Evolutionary conservation across 306 rosid genomes (phyloP).

Genomic region (Casuarina glauca): DNA sequence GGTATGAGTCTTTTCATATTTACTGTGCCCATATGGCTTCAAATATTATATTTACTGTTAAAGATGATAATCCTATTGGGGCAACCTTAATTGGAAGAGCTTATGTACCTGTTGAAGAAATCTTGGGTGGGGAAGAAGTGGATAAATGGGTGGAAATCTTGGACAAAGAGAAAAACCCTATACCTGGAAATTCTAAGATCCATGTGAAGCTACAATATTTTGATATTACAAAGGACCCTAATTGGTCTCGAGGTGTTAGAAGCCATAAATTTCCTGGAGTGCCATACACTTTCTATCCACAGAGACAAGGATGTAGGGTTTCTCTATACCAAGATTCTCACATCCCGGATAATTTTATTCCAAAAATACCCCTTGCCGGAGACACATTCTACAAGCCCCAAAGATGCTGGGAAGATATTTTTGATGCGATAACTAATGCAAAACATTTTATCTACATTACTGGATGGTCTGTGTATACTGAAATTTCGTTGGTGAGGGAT

Average conservation of each 20-base stretch:
- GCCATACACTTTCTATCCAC: slow-evolving; percentile 66
- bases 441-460: slow-evolving; percentile 66
- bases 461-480: slow-evolving; percentile 85
- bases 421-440: slow-evolving; percentile 66
- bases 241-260: slow-evolving; percentile 56
- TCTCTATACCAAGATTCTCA: slow-evolving; percentile 79
- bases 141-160: slow-evolving; percentile 66
- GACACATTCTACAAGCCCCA: slow-evolving; percentile 54
- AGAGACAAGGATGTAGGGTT: slow-evolving; percentile 64
- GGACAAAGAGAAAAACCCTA: slow-evolving; percentile 52
- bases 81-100: slow-evolving; percentile 80
- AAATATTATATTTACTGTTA: slow-evolving; percentile 60
- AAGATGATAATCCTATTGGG: slow-evolving; percentile 74
- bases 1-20: slow-evolving; percentile 74
- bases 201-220: slow-evolving; percentile 69
- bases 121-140: slow-evolving; percentile 56
- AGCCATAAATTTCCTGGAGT: slow-evolving; percentile 74
- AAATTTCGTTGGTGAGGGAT: slow-evolving; percentile 65
- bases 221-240: slow-evolving; percentile 54
- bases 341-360: slow-evolving; percentile 63
- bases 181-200: slow-evolving; percentile 54
- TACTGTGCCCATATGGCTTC: slow-evolving; percentile 70
- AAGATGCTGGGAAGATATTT: slow-evolving; percentile 80
- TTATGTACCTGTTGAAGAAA: slow-evolving; percentile 58
- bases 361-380: slow-evolving; percentile 62